Conservation (phyloP, 2,329 filamentous ascomycete species). For the Ceratocystis albifundus region DNA sequence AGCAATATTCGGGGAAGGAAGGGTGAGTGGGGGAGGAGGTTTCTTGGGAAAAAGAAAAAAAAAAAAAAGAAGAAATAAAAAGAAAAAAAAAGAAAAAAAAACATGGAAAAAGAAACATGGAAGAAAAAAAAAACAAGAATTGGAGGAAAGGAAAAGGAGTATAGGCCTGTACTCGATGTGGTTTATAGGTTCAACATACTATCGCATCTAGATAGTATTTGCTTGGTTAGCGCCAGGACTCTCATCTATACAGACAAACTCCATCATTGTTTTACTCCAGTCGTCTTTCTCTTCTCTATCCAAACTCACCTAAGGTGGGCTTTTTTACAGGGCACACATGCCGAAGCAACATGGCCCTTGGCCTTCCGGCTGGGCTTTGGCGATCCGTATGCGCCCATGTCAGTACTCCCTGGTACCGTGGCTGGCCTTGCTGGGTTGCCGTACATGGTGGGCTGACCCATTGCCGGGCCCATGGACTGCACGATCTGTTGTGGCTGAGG, state of each 20-base stretch:
- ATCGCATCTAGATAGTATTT: conserved; percentile 41
- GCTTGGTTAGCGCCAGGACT: conserved; percentile 9
- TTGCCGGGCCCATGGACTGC: conserved; percentile 29
- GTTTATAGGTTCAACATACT: conserved; percentile 40
- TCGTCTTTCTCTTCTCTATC: not conserved
- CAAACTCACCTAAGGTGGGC: conserved; percentile 57
- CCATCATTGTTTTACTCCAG: not conserved
- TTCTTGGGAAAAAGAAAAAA: too few species aligned
- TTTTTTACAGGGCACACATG: conserved; percentile 75
- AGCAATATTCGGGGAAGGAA: conserved; percentile 22
- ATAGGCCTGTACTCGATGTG: not conserved
- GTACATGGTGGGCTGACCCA: conserved; percentile 20
- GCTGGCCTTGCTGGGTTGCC: conserved; percentile 9
- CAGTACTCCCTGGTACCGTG: conserved; percentile 27
- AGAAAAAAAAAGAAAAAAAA: too few species aligned
- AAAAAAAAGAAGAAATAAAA: too few species aligned
- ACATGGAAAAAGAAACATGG: too few species aligned
- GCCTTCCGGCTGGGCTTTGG: conserved; percentile 55
- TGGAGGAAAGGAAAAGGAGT: too few species aligned
- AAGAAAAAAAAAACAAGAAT: too few species aligned
- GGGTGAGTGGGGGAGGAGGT: not conserved
- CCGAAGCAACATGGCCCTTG: conserved; percentile 72
- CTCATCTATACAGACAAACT: not conserved
- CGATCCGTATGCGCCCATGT: conserved; percentile 39
- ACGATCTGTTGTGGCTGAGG: conserved; percentile 23